Evolutionary conservation across 352 stramenopile species (phyloP).

Genomic region (Phytophthora pini): DNA sequence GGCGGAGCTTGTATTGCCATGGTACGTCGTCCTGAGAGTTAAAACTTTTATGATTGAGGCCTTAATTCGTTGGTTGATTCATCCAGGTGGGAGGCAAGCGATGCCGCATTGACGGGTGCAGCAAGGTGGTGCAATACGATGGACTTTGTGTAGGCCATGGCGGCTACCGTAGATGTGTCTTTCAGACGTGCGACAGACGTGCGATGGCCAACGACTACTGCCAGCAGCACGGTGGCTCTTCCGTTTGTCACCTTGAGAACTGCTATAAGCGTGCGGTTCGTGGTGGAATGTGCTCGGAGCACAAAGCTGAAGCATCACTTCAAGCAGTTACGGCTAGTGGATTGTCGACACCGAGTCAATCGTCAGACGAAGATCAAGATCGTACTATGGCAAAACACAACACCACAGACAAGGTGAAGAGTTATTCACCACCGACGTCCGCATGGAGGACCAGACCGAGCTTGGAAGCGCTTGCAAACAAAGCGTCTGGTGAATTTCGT

Average conservation of each 20-base stretch:
- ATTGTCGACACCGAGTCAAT: slow-evolving; percentile 13
- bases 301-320: slow-evolving; percentile 27
- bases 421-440: not conserved
- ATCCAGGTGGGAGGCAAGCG: slow-evolving; percentile 54
- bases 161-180: slow-evolving; percentile 55
- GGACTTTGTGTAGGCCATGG: slow-evolving; percentile 62
- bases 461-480: not conserved
- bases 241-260: slow-evolving; percentile 18
- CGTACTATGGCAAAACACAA: not conserved
- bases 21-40: slow-evolving; percentile 19
- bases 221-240: slow-evolving; percentile 48
- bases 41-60: too few species aligned
- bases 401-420: too few species aligned
- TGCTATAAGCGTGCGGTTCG: slow-evolving; percentile 37
- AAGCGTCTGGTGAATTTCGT: not conserved
- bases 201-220: slow-evolving; percentile 59
- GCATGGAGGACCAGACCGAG: slow-evolving; percentile 4
- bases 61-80: too few species aligned
- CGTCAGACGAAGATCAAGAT: slow-evolving; percentile 11
- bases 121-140: slow-evolving; percentile 73
- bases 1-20: slow-evolving; percentile 60
- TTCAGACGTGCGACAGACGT: slow-evolving; percentile 41
- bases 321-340: slow-evolving; percentile 5
- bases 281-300: slow-evolving; percentile 36
- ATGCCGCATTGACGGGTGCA: slow-evolving; percentile 55